Evolutionary conservation across 129 eudicot species (phyloP), one percentile per base, ranked within the genome.

Genomic region (Centrapalus pauciflorus): DNA sequence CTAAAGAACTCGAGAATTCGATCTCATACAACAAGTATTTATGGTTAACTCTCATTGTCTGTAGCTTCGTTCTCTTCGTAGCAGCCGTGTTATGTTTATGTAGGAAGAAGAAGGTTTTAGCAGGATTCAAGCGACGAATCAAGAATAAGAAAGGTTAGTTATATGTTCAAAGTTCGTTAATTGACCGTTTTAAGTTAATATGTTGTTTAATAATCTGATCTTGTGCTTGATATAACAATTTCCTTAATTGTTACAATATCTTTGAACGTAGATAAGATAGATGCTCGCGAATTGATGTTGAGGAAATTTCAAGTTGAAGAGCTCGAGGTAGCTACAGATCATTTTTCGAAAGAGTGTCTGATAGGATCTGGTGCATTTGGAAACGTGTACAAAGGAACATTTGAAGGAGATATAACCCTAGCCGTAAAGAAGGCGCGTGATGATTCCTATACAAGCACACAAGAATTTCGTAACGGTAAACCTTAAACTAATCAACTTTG

Each of bases 301-400:
- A 82, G 79, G 66, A 73, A 68, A 14, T 88, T 84, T 51, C 61
- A 67, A 55, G 73, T 84, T 6, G 83, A 82, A 71, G 91, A 84
- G 41, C 72, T 88, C n/a, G 81, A 77, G 64, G 80, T 43, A 67
- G 96, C 96, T 46, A 88, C 96, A 4, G 73, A 85, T 57, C 73
- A 88, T 50, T 88, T 88, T 55, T 73, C 84, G 41, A 55, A 69
- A 75, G 86, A 76, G 14, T 80, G 73, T 71, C 69, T 88, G 57
- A 76, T 84, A 0, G 96, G 96, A 19, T 81, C 87, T 0, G 90
- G 90, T 29, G 96, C 96, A 65, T 88, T 84, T 75, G 96, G 96
- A 45, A 80, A 88, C 40, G 96, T 88, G 4, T 88, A 88, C 24
- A 72, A 70, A 52, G 96, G 91, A 40, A 77, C 89, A 0, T 82